Evolutionary conservation across 257 asterid genomes (phyloP), one percentile per base, ranked within the genome.

Genomic region (Parsonsia alboflavescens): DNA sequence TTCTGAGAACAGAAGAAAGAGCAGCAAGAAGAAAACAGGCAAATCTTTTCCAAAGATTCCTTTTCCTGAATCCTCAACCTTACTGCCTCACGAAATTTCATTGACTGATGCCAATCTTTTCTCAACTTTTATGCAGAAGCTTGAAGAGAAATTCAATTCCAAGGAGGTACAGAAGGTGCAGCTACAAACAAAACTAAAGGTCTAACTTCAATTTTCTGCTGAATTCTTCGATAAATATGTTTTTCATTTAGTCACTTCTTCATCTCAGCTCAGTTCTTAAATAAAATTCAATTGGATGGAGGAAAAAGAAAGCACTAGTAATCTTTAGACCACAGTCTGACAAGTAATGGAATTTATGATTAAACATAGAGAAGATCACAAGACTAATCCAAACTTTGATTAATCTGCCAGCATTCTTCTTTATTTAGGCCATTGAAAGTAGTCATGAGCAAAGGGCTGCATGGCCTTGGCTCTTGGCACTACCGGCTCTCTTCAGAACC

Each of bases 11-110:
- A 41, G 96, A 91, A 85, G 96, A 91, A 82, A 86, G 98, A 82
- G 93, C 96, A 75, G 82, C 96, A 73, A 89, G 80, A 86, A 89
- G 98, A 77, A 91, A 90, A 82, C 97, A 94, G 97, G 98, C 82
- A 82, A 76, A 87, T 46, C 10, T 24, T 67, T 48, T 33, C n/a
- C 49, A 19, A 48, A 24, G 8, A 21, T 54, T 36, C 16, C 11
- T 65, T 73, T 21, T 30, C 62, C 72, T 45, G 22, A 41, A 65
- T 72, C 49, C 66, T 10, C 10, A 68, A 26, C 53, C 70, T 26
- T 10, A 73, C 50, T 42, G 17, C 26, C 17, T 26, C 33, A n/a
- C 56, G 61, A 56, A 45, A 33, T 74, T 56, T 65, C 73, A 68
- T 33, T 39, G 24, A 22, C n/a, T 62, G 65, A 39, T 46, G 49